Evolutionary conservation across 768 basidiomycete species (phyloP), one percentile per base, ranked within the genome.

Genomic region (Candolleomyces efflorescens): DNA sequence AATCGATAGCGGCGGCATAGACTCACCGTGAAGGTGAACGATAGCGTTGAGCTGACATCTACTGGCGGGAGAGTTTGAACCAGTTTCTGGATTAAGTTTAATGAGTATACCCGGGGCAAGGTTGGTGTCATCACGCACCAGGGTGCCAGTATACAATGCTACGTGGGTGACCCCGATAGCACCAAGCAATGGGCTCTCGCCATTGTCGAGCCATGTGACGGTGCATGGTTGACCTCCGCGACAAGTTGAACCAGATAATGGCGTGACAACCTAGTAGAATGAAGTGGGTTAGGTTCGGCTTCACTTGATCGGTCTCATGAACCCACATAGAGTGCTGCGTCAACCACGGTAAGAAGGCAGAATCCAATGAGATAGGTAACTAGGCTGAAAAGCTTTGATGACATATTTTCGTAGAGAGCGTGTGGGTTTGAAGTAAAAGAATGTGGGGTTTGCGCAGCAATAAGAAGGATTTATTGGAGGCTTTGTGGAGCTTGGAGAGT

Each of bases 141-240:
- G 66, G 7, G 78, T 65, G 9, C 83, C 84, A n/a, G 76, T 77
- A 60, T 81, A 90, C 32, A 92, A 69, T 1, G 74, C 85, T 53
- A 87, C 77, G 2, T 71, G 70, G 52, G 80, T 78, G 0, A 79
- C 66, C 3, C 87, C 86, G 49, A 90, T 78, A 36, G 64, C 57
- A 5, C 71, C 43, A n/a, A 79, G 60, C 17, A 82, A 67, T 3
- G 89, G 89, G 1, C 55, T 38, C 10, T 59, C 39, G 17, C 88
- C 88, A 60, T 91, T 75, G 55, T 92, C 89, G 1, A 82, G 58
- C 88, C 87, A 91, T 46, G 74, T 56, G 6, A 90, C 76, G 0
- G 66, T 68, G 69, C 85, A 87, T 5, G 78, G 59, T 60, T 82
- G 68, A 11, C 82, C 84, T 23, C 73, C 89, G 39, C 71, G 71